phyloP scores from a whole-genome alignment of 805 yeast genomes.

The Pichia deserticola region DNA sequence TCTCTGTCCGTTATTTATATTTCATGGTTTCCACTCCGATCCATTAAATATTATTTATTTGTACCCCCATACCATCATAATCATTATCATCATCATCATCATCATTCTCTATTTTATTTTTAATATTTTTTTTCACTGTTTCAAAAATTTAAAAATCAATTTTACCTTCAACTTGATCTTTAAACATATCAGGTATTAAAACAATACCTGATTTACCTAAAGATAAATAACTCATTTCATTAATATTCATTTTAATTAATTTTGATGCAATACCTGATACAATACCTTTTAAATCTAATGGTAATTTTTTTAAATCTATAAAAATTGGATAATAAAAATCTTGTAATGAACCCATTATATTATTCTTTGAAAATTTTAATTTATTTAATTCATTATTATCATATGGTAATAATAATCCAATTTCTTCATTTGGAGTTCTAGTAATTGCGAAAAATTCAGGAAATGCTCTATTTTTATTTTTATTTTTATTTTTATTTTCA shows the following conservation, averaged over 20 bases:
- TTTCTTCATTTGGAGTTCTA: constrained; percentile 42
- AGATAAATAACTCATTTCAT: constrained; percentile 52
- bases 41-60: no score
- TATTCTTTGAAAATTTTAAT: constrained; percentile 34
- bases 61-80: no score
- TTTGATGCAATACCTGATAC: constrained; percentile 57
- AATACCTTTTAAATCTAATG: constrained; percentile 56
- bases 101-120: no score
- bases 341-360: constrained; percentile 47
- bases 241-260: constrained; percentile 29
- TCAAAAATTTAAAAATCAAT: not conserved
- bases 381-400: constrained; percentile 28
- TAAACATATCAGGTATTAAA: constrained; percentile 45
- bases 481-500: not conserved
- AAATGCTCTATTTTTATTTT: constrained; percentile 7
- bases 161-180: constrained; percentile 11
- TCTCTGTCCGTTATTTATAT: no score
- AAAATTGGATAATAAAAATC: constrained; percentile 52
- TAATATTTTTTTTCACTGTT: no score
- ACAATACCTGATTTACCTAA: constrained; percentile 56
- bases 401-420: constrained; percentile 41
- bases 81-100: no score
- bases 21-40: no score
- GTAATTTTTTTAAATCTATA: constrained; percentile 46
- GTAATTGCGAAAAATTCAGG: constrained; percentile 47